Conservation (phyloP, 306 rosid species). For the Trichosanthes cucumerina region DNA sequence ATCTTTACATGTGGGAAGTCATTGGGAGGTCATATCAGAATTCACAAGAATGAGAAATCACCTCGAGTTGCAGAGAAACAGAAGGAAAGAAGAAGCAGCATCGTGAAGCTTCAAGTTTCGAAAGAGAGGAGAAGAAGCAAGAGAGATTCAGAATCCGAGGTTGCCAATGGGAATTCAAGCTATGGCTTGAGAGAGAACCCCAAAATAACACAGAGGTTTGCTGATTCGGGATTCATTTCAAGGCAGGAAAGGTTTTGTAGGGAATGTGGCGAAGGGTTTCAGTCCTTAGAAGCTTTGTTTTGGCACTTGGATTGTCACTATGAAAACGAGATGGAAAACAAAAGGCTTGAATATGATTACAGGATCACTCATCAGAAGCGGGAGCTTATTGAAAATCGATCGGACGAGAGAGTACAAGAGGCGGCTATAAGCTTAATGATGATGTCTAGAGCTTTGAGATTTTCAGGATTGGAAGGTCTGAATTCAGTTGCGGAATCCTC, state of each 20-base stretch:
- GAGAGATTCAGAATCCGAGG: conserved; percentile 43
- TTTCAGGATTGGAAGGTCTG: conserved; percentile 22
- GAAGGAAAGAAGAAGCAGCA: conserved; percentile 7
- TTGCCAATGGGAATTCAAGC: conserved; percentile 22
- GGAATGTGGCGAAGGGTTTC: conserved; percentile 78
- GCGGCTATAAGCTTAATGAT: conserved; percentile 68
- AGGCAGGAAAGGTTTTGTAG: conserved; percentile 40
- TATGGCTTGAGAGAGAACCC: conserved; percentile 75
- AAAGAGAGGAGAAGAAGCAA: conserved; percentile 32
- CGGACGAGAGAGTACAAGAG: conserved; percentile 47
- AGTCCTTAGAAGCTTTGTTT: conserved; percentile 66
- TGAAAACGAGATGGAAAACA: conserved; percentile 32
- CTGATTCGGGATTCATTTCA: conserved; percentile 26
- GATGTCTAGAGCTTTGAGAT: conserved; percentile 51
- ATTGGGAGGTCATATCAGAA: conserved; percentile 70
- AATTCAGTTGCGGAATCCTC: conserved; percentile 52
- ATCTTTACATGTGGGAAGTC: conserved; percentile 66
- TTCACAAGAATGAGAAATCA: conserved; percentile 46
- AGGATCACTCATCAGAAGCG: neutral
- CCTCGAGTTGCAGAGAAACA: conserved; percentile 16
- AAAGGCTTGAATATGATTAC: neutral
- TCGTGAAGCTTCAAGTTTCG: conserved; percentile 24
- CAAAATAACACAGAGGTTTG: conserved; percentile 56
- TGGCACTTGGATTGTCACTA: conserved; percentile 92
- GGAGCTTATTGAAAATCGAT: neutral